Conservation (phyloP, 352 stramenopile genomes). For the Thalassiosira mediterranea region DNA sequence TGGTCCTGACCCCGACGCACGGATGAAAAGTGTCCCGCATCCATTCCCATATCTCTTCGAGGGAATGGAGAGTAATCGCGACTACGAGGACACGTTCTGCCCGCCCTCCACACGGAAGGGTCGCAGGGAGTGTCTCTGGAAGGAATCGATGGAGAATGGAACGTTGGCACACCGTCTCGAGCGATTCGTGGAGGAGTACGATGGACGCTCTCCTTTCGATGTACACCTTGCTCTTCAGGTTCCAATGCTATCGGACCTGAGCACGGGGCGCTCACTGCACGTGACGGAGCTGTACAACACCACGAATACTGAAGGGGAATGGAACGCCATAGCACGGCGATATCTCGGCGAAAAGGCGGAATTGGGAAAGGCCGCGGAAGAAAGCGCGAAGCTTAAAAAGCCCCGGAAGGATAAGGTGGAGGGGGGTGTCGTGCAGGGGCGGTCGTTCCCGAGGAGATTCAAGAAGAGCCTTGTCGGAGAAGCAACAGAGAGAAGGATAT, state of each 20-base stretch:
- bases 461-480: constrained; percentile 20
- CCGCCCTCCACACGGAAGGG: constrained; percentile 13
- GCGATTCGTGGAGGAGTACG: constrained; percentile 46
- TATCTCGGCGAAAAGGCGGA: constrained; percentile 1
- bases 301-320: constrained; percentile 31
- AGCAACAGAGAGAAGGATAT: constrained; percentile 27
- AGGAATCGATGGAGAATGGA: constrained; percentile 34
- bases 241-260: constrained; percentile 18
- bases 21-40: constrained; percentile 1
- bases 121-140: constrained; percentile 12
- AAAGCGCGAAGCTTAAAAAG: background rate
- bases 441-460: constrained; percentile 28
- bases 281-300: constrained; percentile 51
- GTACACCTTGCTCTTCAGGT: constrained; percentile 43
- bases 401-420: constrained; percentile 2
- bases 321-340: constrained; percentile 29
- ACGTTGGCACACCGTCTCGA: constrained; percentile 40
- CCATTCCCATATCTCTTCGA: constrained; percentile 44
- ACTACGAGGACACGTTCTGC: constrained; percentile 47
- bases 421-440: constrained; percentile 24
- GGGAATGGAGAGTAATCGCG: constrained; percentile 20
- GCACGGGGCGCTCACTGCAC: constrained; percentile 27
- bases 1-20: background rate
- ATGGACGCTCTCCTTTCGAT: constrained; percentile 38
- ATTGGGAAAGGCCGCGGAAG: background rate